These are phyloP conservation scores for Monilinia vaccinii-corymbosi DNA, from an alignment of 2,329 filamentous ascomycete genomes.

Conservation along the genomic window DNA sequence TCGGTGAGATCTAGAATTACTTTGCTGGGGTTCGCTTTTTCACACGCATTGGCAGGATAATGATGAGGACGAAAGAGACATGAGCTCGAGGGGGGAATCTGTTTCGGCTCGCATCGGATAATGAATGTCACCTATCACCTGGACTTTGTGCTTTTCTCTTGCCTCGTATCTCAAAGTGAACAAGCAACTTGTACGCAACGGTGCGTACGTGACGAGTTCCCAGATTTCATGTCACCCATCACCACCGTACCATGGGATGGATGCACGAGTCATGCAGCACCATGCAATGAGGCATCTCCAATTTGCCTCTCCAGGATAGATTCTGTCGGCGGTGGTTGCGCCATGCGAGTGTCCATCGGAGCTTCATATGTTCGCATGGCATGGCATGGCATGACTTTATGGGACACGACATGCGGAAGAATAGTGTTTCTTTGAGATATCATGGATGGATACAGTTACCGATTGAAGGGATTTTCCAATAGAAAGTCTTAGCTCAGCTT, in stretches of 20 bases:
- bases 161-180: background rate
- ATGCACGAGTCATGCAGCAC: background rate
- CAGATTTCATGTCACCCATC: background rate
- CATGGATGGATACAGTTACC: background rate
- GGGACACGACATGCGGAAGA: conserved; percentile 2
- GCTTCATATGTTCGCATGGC: conserved; percentile 5
- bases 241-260: background rate
- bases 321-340: background rate
- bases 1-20: background rate
- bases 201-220: no score
- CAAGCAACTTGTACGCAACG: background rate
- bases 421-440: background rate
- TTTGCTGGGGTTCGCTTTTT: background rate
- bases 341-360: conserved; percentile 2
- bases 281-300: conserved; percentile 3
- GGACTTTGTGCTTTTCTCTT: background rate
- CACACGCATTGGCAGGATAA: background rate
- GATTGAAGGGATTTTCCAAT: background rate
- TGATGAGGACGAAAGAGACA: background rate
- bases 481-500: background rate
- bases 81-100: background rate
- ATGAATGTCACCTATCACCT: background rate
- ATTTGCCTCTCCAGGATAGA: background rate
- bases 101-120: background rate
- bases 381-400: background rate